These are phyloP conservation scores for Kockovaella imperatae DNA, from an alignment of 768 basidiomycete species.

Conservation along the genomic window DNA sequence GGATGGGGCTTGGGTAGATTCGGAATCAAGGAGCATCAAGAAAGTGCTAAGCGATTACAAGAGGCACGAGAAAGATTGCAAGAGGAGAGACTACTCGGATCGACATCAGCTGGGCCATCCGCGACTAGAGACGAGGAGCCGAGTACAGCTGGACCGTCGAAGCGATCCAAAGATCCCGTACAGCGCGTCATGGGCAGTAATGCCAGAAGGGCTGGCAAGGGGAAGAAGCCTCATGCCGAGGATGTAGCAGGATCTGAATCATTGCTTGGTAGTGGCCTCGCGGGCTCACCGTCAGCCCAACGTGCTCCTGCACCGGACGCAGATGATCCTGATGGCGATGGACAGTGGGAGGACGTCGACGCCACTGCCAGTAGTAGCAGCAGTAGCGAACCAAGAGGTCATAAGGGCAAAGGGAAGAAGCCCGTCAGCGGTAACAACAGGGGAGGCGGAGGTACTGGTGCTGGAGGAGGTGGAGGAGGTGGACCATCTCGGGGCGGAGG, in stretches of 20 bases:
- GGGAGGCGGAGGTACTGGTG: background rate
- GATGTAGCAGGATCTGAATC: too few relatives aligned
- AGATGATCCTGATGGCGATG: conserved; percentile 5
- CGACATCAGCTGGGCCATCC: background rate
- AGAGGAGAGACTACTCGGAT: conserved; percentile 25
- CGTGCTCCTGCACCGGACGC: background rate
- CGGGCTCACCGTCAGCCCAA: background rate
- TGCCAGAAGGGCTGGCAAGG: too few relatives aligned
- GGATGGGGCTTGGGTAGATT: conserved; percentile 74
- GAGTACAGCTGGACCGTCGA: too few relatives aligned
- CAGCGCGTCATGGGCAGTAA: too few relatives aligned
- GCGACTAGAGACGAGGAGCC: background rate
- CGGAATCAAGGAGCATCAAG: conserved; percentile 48
- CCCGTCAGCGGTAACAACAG: background rate
- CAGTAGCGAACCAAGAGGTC: background rate
- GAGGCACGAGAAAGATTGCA: conserved; percentile 43
- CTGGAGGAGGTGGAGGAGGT: background rate
- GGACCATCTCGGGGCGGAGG: background rate
- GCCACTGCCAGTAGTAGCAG: conserved; percentile 4
- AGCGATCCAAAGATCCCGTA: too few relatives aligned
- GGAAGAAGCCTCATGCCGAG: too few relatives aligned
- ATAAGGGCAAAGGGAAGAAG: conserved; percentile 2
- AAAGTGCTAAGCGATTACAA: conserved; percentile 32
- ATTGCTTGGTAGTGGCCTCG: too few relatives aligned
- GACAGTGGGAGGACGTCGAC: conserved; percentile 25